Conservation (phyloP, 345 rosid genomes). For the Eucalyptus tenuipes region DNA sequence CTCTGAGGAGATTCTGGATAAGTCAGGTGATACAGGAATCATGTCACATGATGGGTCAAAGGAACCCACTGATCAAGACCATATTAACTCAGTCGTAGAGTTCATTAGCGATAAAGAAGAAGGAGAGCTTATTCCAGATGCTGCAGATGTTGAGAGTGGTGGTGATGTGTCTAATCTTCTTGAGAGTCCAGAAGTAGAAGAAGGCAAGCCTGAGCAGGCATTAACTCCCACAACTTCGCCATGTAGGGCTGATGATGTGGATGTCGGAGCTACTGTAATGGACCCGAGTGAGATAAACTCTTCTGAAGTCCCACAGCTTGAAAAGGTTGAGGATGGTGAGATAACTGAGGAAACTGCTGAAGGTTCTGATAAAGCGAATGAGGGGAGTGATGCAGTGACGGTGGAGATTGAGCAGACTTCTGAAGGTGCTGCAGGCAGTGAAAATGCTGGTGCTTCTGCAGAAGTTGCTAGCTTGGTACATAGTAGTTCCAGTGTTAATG, state of each 20-base stretch:
- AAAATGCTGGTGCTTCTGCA: neutral
- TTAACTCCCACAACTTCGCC: slow-evolving; percentile 55
- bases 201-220: slow-evolving; percentile 28
- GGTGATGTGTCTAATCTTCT: slow-evolving; percentile 19
- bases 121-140: slow-evolving; percentile 64
- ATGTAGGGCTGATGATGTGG: slow-evolving; percentile 37
- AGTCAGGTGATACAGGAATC: slow-evolving; percentile 27
- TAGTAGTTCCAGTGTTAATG: slow-evolving; percentile 7
- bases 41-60: slow-evolving; percentile 26
- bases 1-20: slow-evolving; percentile 35
- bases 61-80: slow-evolving; percentile 23
- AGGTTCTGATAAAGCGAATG: slow-evolving; percentile 45
- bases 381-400: slow-evolving; percentile 20
- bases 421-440: slow-evolving; percentile 6
- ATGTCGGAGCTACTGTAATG: slow-evolving; percentile 3
- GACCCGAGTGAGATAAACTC: slow-evolving; percentile 30
- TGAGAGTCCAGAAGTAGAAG: slow-evolving; percentile 48
- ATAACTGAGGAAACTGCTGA: slow-evolving; percentile 27
- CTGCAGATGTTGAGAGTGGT: slow-evolving; percentile 45
- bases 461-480: slow-evolving; percentile 8
- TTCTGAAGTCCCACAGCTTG: slow-evolving; percentile 37
- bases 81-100: neutral
- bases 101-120: slow-evolving; percentile 62
- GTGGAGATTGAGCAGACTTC: slow-evolving; percentile 16
- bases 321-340: slow-evolving; percentile 56